These are phyloP conservation scores for Nadsonia starkeyi-henricii DNA, from an alignment of 1,139 yeast genomes.

Conservation along the genomic window DNA sequence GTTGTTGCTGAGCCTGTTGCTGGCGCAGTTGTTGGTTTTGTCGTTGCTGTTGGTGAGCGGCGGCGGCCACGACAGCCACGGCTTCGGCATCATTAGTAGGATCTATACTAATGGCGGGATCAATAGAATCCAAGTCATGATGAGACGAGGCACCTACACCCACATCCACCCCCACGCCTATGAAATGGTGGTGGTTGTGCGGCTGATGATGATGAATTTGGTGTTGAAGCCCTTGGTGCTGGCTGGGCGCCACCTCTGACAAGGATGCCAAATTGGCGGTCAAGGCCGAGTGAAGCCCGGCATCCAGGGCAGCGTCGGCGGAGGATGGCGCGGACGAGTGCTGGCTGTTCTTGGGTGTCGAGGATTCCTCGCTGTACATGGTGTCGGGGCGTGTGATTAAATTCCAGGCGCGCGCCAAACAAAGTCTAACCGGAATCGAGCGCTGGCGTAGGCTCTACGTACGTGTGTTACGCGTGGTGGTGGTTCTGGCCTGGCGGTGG, in stretches of 20 bases:
- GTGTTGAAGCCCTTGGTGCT: slow-evolving; percentile 10
- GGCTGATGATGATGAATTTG: slow-evolving; percentile 9
- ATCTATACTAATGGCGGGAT: slow-evolving; percentile 10
- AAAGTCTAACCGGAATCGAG: no score
- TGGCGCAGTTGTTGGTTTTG: slow-evolving; percentile 1
- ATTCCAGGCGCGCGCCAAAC: no score
- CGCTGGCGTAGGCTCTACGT: no score
- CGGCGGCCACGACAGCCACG: background rate
- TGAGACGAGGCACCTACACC: slow-evolving; percentile 7
- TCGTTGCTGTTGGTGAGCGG: slow-evolving; percentile 3
- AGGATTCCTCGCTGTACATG: background rate
- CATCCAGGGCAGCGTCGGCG: slow-evolving; percentile 2
- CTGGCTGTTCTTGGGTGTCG: background rate
- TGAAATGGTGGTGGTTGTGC: slow-evolving; percentile 8
- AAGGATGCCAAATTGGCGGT: slow-evolving; percentile 9
- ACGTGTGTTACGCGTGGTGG: background rate
- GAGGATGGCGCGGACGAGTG: background rate
- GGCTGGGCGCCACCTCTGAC: slow-evolving; percentile 6
- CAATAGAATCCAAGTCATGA: slow-evolving; percentile 10
- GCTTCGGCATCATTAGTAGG: background rate
- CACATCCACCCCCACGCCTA: no score
- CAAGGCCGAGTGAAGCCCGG: slow-evolving; percentile 6
- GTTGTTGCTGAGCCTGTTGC: background rate
- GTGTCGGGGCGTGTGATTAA: background rate
- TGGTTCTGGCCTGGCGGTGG: background rate